Base-by-base conservation (phyloP, 2,329 filamentous ascomycete species). In the Penicillium sp. region DNA sequence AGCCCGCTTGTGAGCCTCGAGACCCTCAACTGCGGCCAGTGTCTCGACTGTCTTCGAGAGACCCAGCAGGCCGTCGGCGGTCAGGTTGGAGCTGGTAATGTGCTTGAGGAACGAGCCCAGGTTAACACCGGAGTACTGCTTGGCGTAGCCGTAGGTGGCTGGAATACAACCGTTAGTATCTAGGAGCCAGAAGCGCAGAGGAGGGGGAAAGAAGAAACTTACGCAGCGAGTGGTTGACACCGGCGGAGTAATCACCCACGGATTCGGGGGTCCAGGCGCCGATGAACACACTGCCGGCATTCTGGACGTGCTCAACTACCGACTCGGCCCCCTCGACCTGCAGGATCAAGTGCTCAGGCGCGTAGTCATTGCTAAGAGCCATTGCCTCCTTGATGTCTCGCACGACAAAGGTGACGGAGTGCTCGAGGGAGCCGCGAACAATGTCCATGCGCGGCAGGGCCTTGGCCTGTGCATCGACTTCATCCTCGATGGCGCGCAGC, bases 51-150 rank as follows among this genome's bases (percentile, higher is more conserved):
- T 89, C 37, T 75, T 73, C 21, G 91, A 88, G 2, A 98, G 86
- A 57, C 94, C 93, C 55, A 78, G 78, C 47, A 98, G 73, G 15
- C 93, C 93, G 57, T 95, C 79, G 13, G 83, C 80, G 1, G 88
- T 94, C 47, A 98, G 76, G 65, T 94, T 87, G 0, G 89, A 88
- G 71, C 87, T 93, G 25, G 93, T 98, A 60, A 98, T 96, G 74
- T 97, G 89, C 74, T 98, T 98, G 65, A 95, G 79, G 70, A 96
- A 98, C 2, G 91, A 97, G 20, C 81, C 88, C 4, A 98, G 79
- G 67, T 95, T 98, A 60, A 98, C 93, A 36, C 93, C 93, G 4
- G 89, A 96, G 73, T 98, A 98, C 68, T 98, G 93, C 71, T 94
- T 95, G 33, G 93, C 93, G 59, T 94, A 98, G 27, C 93, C 93